Evolutionary conservation across 805 yeast genomes (phyloP).

Genomic region (Komagataella pastoris): DNA sequence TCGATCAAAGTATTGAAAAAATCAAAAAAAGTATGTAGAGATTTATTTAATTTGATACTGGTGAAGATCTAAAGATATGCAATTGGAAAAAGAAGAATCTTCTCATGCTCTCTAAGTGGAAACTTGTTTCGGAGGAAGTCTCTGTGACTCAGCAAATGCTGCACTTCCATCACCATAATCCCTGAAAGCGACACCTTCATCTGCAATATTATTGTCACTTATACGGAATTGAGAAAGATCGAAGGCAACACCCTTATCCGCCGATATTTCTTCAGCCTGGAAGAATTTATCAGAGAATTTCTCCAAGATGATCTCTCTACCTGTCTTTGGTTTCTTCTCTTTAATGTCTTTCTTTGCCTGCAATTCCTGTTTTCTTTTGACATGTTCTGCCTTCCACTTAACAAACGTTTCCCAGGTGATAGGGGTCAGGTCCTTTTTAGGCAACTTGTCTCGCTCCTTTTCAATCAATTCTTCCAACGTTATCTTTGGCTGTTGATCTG

Average conservation of each 20-base stretch:
- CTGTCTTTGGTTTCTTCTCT: slow-evolving; percentile 41
- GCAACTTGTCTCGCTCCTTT: slow-evolving; percentile 78
- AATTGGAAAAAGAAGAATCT: not conserved
- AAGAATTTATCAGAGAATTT: slow-evolving; percentile 43
- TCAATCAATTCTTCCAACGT: slow-evolving; percentile 94
- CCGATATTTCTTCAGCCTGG: slow-evolving; percentile 34
- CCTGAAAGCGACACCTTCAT: slow-evolving; percentile 14
- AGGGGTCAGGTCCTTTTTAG: slow-evolving; percentile 66
- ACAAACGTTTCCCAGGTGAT: slow-evolving; percentile 71
- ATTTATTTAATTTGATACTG: not conserved
- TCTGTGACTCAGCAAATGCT: slow-evolving; percentile 20
- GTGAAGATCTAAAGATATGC: not conserved
- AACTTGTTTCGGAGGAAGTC: not conserved
- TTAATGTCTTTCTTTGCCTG: slow-evolving; percentile 14
- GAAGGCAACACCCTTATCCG: slow-evolving; percentile 33
- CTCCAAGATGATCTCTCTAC: slow-evolving; percentile 55
- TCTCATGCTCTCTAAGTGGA: not conserved
- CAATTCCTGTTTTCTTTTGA: slow-evolving; percentile 34
- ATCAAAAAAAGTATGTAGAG: slow-evolving; percentile 6
- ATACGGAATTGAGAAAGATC: slow-evolving; percentile 47
- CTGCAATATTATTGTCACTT: slow-evolving; percentile 24
- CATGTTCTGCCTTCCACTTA: slow-evolving; percentile 70
- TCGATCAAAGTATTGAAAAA: not conserved
- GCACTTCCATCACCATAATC: slow-evolving; percentile 62
- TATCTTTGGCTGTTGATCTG: slow-evolving; percentile 75